Base-by-base conservation (phyloP, 1,139 yeast genomes). In the Saccharomyces pastorianus region DNA sequence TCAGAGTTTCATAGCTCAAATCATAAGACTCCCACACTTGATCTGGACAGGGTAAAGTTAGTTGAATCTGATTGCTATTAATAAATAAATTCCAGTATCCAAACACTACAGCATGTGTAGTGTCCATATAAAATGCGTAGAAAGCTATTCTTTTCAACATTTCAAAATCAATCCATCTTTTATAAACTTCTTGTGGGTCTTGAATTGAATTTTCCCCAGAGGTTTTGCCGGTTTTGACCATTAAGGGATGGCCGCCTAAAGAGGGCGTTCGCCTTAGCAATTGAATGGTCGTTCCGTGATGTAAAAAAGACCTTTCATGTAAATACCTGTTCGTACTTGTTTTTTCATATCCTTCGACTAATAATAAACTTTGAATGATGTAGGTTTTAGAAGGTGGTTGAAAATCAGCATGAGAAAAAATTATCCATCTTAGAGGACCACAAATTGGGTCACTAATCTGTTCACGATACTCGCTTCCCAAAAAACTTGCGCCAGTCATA, bases 31-130 rank as follows among this genome's bases (percentile, higher is more conserved):
- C 91, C 96, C 96, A 87, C 52, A 86, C 72, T 26, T 77, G 81
- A 63, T 88, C 96, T 55, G 85, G 83, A 64, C 95, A 88, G 0
- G 96, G 96, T 64, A 88, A 73, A 48, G 84, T 77, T 58, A 85
- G 71, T 63, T 89, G 90, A 51, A 89, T 75, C 63, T 88, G 90
- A 49, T 79, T 62, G 51, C 60, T 63, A 64, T 83, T 85, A 32
- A 88, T 84, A 54, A 83, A 78, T 48, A 88, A 75, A 48, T 81
- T 81, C 42, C 86, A 78, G 68, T 88, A 95, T 5, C 95, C 86
- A 70, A 86, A 88, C 53, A 87, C 79, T 34, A 86, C 80, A n/a
- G 89, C 87, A 70, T 88, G 95, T 26, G 84, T 78, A 1, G 85
- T 83, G 67, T 88, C 96, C 64, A 86, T 74, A 62, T 85, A 85